phyloP scores from a whole-genome alignment of 2,329 filamentous ascomycete genomes.

The Trichoderma koningiopsis region DNA sequence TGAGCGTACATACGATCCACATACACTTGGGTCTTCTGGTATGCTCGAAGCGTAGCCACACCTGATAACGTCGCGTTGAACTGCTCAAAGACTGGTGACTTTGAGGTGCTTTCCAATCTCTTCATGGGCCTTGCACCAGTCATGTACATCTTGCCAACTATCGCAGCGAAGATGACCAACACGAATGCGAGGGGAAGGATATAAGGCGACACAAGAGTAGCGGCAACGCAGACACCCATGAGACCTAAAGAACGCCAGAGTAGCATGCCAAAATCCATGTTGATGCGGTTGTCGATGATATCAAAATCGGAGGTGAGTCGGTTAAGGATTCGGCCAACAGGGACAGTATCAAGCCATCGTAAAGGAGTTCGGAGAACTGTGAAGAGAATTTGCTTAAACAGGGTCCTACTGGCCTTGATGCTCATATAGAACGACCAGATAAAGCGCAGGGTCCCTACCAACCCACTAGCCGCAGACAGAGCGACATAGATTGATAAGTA shows the following conservation, averaged over 20 bases:
- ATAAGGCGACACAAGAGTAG: constrained; percentile 66
- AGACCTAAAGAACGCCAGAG: constrained; percentile 63
- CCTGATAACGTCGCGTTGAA: constrained; percentile 74
- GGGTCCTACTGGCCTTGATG: constrained; percentile 65
- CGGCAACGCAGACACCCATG: constrained; percentile 66
- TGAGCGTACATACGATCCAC: constrained; percentile 68
- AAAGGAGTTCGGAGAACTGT: constrained; percentile 71
- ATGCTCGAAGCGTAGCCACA: constrained; percentile 74
- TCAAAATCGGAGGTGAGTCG: constrained; percentile 78
- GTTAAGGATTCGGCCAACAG: constrained; percentile 75
- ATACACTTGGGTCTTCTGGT: constrained; percentile 68
- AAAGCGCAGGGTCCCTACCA: constrained; percentile 65
- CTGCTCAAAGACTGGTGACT: constrained; percentile 79
- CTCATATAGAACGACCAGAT: constrained; percentile 66
- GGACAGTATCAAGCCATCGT: constrained; percentile 80
- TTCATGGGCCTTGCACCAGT: constrained; percentile 74
- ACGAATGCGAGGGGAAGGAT: constrained; percentile 64
- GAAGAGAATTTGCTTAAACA: constrained; percentile 69
- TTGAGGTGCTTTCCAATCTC: constrained; percentile 73
- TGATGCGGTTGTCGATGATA: constrained; percentile 68
- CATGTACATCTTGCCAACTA: constrained; percentile 65
- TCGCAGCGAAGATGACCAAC: constrained; percentile 59
- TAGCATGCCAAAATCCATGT: constrained; percentile 63
- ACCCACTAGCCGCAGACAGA: constrained; percentile 58
- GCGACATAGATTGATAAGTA: constrained; percentile 70